Evolutionary conservation across 1,139 yeast species (phyloP).

Genomic region (Magnusiomyces magnusii): DNA sequence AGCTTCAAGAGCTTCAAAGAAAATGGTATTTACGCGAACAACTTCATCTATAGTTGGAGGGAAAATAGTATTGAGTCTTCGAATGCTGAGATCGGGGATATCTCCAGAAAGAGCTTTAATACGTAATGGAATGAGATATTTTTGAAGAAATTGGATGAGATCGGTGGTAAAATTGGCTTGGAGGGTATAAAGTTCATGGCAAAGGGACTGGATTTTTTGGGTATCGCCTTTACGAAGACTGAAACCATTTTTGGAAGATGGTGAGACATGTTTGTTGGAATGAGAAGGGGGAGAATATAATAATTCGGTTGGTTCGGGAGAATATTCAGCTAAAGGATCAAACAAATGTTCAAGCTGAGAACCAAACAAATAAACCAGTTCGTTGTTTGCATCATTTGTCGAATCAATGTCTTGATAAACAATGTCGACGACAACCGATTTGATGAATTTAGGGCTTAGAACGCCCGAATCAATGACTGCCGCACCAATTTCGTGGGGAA

Average conservation of each 20-base stretch:
- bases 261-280: neutral
- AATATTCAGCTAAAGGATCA: conserved; percentile 83
- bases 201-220: conserved; percentile 38
- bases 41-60: conserved; percentile 96
- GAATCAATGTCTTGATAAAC: conserved; percentile 51
- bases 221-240: conserved; percentile 25
- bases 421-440: conserved; percentile 61
- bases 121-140: conserved; percentile 72
- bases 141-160: conserved; percentile 65
- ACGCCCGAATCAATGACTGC: conserved; percentile 49
- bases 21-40: conserved; percentile 77
- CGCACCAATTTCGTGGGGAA: conserved; percentile 53
- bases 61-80: conserved; percentile 64
- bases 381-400: conserved; percentile 60
- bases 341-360: conserved; percentile 81
- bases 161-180: conserved; percentile 70
- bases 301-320: conserved; percentile 77
- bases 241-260: conserved; percentile 11
- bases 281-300: conserved; percentile 49
- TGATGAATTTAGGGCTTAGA: conserved; percentile 46
- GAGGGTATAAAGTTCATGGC: conserved; percentile 57
- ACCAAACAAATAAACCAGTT: conserved; percentile 66
- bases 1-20: conserved; percentile 61
- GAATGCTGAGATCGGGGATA: conserved; percentile 42
- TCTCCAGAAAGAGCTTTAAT: conserved; percentile 55